Evolutionary conservation across 192 early-diverging fungal species (phyloP), one percentile per base, ranked within the genome.

Genomic region (Coemansia guatemalensis): DNA sequence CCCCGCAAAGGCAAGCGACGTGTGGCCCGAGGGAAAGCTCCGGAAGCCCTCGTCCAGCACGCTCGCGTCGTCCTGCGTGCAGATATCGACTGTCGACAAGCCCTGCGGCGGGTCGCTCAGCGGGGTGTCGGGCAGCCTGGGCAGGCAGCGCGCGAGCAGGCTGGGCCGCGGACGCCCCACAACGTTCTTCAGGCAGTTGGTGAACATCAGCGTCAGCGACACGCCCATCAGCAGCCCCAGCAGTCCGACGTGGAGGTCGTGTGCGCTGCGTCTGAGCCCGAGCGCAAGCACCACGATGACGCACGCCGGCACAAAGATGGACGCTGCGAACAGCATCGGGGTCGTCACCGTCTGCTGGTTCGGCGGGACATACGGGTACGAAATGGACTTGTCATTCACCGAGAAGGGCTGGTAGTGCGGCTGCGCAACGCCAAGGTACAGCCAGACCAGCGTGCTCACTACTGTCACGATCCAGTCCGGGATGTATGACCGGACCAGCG

Each of bases 21-120:
- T 85, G 71, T 98, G 95, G 3, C 95, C 95, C 8, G 89, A 91
- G 1, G 90, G 90, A 58, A 95, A 98, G 64, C 86, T 89, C 74
- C 88, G 89, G 65, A 93, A 88, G 0, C 91, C 93, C 63, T 95
- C 92, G 53, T 66, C 67, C 54, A 96, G 70, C 0, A 87, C 32
- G 14, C 68, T 67, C 17, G 73, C 57, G 33, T 82, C 64, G 20
- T 72, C 65, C 49, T 82, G 80, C 12, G 86, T 87, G 68, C 90
- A 92, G 50, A 92, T 85, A 17, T 53, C 68, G 5, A 78, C 81
- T 26, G 82, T 85, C 8, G 85, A 85, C 27, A 92, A 69, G 47
- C 87, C 86, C 53, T 81, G 78, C 21, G 77, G 61, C n/a, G 88
- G 88, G 50, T 81, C 78, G 32, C 26, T 48, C 53, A 73, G 62